These are phyloP conservation scores for Lipomyces anomalus DNA, from an alignment of 805 yeast genomes.

Conservation along the genomic window DNA sequence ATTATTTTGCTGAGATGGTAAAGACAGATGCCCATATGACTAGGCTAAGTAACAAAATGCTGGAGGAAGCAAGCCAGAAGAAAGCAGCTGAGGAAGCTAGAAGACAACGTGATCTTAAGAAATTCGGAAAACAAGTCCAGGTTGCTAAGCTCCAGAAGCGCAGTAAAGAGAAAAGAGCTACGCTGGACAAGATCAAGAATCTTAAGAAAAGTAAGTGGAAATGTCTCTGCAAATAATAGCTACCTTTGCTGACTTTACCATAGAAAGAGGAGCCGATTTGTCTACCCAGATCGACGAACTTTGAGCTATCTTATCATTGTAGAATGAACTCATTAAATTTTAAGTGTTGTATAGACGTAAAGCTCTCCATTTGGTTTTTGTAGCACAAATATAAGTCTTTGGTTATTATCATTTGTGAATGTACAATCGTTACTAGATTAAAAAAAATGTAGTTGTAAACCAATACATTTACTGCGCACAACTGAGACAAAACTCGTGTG, in stretches of 20 bases:
- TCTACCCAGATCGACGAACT: background rate
- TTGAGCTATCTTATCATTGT: no score
- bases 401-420: no score
- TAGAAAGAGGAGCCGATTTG: background rate
- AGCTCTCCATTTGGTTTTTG: no score
- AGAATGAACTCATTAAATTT: no score
- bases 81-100: constrained; percentile 90
- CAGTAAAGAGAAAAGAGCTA: constrained; percentile 85
- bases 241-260: no score
- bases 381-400: no score
- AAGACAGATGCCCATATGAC: constrained; percentile 98
- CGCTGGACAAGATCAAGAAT: constrained; percentile 84
- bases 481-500: no score
- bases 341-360: no score
- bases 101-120: constrained; percentile 89
- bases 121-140: constrained; percentile 96
- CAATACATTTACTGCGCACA: no score
- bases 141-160: constrained; percentile 88
- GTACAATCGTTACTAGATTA: no score
- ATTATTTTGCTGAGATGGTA: constrained; percentile 97
- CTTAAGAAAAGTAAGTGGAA: constrained; percentile 81
- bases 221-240: no score
- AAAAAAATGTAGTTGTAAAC: no score
- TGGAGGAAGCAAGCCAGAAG: constrained; percentile 64
- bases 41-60: constrained; percentile 71